Base-by-base conservation (phyloP, 305 asterid species). In the Withania somnifera region DNA sequence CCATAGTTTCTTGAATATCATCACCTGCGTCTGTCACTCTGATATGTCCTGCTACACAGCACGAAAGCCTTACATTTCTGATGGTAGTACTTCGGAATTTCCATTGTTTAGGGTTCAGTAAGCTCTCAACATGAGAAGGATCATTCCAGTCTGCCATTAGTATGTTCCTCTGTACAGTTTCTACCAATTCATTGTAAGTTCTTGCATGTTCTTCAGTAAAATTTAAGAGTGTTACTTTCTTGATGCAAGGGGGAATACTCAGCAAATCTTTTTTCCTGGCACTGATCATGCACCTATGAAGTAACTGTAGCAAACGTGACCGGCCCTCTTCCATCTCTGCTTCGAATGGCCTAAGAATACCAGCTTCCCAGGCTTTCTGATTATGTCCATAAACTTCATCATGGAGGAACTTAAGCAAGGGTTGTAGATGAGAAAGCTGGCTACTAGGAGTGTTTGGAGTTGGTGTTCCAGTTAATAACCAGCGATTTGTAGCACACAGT, bases 1-100 rank as follows among this genome's bases (percentile, higher is more conserved):
- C 98, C 99, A 96, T 93, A 71, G 99, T 92, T 85, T 94, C 99
- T 91, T 96, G 98, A 89, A 96, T 96, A 89, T 96, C 99, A 86
- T 94, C 86, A 57, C 98, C 98, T 85, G 98, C 99, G 87, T 90
- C 96, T 8, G 90, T 84, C 75, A 96, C 94, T 86, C 90, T 91
- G 69, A 96, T 89, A 84, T 96, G 95, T 77, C 99, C 99, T 83
- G 98, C 97, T 84, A 96, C 99, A 85, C 98, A 96, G 87, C 99
- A 96, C 78, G 99, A 96, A 77, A 96, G 89, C 85, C 99, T 92
- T 66, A 94, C 91, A 88, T 96, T 96, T 87, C 89, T 92, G 36
- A 96, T 90, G 36, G 98, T 92, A 32, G 93, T 87, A 85, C 94
- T 90, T 75, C 99, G 91, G 80, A 90, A 93, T 85, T 96, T 96